These are phyloP conservation scores for Mortierella claussenii DNA, from an alignment of 192 early-diverging fungal species.

Conservation along the genomic window DNA sequence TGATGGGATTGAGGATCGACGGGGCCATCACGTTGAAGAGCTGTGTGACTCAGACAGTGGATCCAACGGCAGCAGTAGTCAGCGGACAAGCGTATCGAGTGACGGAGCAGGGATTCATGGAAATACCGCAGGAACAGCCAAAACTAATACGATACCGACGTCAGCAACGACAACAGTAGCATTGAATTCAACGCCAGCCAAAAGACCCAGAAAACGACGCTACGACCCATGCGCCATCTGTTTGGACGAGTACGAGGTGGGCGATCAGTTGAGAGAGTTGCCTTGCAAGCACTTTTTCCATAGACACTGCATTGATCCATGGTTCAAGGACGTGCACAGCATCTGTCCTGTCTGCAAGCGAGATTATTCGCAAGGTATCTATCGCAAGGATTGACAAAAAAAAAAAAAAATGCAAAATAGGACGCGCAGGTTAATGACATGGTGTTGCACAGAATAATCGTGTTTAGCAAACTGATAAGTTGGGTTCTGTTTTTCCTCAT, in stretches of 20 bases:
- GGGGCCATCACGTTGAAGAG: conserved; percentile 17
- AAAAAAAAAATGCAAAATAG: too few species aligned
- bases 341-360: conserved; percentile 63
- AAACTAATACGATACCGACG: neutral
- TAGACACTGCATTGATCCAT: conserved; percentile 63
- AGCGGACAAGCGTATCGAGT: neutral
- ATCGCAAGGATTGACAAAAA: too few species aligned
- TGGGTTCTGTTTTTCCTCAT: neutral
- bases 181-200: neutral
- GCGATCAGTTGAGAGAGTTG: conserved; percentile 59
- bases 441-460: neutral
- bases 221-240: conserved; percentile 64
- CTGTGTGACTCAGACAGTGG: conserved; percentile 1
- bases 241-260: conserved; percentile 63
- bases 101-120: too few species aligned
- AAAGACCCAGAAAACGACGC: conserved; percentile 12
- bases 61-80: neutral
- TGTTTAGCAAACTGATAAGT: neutral
- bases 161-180: neutral
- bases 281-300: conserved; percentile 69
- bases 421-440: neutral
- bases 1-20: too few species aligned
- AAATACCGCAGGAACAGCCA: neutral
- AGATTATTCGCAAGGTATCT: conserved; percentile 51
- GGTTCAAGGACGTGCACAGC: conserved; percentile 60